Percentiles rank a stretch among this genome's conserved stretches.
Evolutionary conservation across 2,329 filamentous ascomycete species (phyloP).

Genomic region (Talaromyces sp.): DNA sequence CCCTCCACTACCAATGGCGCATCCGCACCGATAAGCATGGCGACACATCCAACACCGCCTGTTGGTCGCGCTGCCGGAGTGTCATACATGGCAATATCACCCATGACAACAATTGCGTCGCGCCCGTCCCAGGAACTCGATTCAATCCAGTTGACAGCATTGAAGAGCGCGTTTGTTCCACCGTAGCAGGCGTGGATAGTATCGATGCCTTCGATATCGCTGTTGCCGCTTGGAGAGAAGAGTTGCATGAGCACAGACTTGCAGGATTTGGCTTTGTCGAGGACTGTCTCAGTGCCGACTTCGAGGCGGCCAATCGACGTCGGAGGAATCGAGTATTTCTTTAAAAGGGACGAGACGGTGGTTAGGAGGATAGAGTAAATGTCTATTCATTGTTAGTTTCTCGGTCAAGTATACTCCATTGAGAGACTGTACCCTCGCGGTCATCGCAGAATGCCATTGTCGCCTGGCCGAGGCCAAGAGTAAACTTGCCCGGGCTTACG

Average conservation of each 20-base stretch:
- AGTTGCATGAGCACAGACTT: slow-evolving; percentile 86
- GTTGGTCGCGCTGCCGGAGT: slow-evolving; percentile 78
- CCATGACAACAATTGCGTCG: slow-evolving; percentile 72
- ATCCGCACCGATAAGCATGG: slow-evolving; percentile 72
- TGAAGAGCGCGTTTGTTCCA: slow-evolving; percentile 79
- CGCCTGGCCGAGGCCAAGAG: slow-evolving; percentile 83
- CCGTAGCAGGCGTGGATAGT: slow-evolving; percentile 83
- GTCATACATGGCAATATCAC: slow-evolving; percentile 80
- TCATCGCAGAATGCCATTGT: slow-evolving; percentile 92
- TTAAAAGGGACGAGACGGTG: slow-evolving; percentile 68
- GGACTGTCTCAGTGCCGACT: slow-evolving; percentile 78
- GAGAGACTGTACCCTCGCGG: slow-evolving; percentile 61
- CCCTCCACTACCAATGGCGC: slow-evolving; percentile 73
- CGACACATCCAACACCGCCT: slow-evolving; percentile 73
- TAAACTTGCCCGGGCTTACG: slow-evolving; percentile 77
- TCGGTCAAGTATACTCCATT: background rate
- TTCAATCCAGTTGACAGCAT: slow-evolving; percentile 78
- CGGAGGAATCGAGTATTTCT: slow-evolving; percentile 77
- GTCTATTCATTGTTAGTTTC: slow-evolving; percentile 47
- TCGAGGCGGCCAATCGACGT: slow-evolving; percentile 75
- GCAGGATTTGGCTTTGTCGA: slow-evolving; percentile 88
- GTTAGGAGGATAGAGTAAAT: slow-evolving; percentile 84
- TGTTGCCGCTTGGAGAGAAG: slow-evolving; percentile 67
- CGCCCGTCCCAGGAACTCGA: slow-evolving; percentile 82
- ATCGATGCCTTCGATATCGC: slow-evolving; percentile 77